These are phyloP conservation scores for Penicillium sumatraense DNA, from an alignment of 2,329 filamentous ascomycete species.

Conservation along the genomic window DNA sequence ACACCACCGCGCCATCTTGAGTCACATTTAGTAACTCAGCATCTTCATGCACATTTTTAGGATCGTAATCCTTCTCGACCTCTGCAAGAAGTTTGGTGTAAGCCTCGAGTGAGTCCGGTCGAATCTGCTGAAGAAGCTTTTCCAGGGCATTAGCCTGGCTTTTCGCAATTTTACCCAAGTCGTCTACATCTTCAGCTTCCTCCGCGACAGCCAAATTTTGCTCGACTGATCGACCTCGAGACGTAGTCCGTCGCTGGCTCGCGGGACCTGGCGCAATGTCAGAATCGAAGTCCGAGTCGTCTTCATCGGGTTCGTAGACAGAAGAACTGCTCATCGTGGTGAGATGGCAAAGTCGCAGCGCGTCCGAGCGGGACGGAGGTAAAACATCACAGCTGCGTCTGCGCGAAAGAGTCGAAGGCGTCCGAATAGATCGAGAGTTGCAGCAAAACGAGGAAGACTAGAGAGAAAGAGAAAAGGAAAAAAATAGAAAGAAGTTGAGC, in stretches of 20 bases:
- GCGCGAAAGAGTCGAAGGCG: slow-evolving; percentile 4
- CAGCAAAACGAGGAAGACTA: too few relatives aligned
- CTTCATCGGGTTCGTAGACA: slow-evolving; percentile 34
- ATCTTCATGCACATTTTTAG: slow-evolving; percentile 10
- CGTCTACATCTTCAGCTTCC: not conserved
- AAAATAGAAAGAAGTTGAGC: slow-evolving; percentile 7
- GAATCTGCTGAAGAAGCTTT: slow-evolving; percentile 24
- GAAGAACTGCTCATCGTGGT: slow-evolving; percentile 44
- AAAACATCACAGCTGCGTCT: slow-evolving; percentile 33
- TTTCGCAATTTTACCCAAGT: not conserved
- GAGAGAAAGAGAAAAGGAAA: not conserved
- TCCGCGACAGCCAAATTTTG: too few relatives aligned
- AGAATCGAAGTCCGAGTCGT: slow-evolving; percentile 31
- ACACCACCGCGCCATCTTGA: slow-evolving; percentile 71
- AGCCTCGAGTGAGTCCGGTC: slow-evolving; percentile 52
- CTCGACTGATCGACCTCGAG: not conserved
- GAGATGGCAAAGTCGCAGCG: slow-evolving; percentile 40
- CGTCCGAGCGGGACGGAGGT: slow-evolving; percentile 21
- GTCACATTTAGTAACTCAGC: slow-evolving; percentile 43
- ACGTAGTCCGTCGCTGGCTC: slow-evolving; percentile 11
- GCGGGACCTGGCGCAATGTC: slow-evolving; percentile 12
- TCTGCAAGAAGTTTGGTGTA: slow-evolving; percentile 60
- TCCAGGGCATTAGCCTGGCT: not conserved
- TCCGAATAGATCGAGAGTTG: too few relatives aligned
- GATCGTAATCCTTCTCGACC: slow-evolving; percentile 52